phyloP scores from a whole-genome alignment of 305 asterid species.

The Ilex paraguariensis region DNA sequence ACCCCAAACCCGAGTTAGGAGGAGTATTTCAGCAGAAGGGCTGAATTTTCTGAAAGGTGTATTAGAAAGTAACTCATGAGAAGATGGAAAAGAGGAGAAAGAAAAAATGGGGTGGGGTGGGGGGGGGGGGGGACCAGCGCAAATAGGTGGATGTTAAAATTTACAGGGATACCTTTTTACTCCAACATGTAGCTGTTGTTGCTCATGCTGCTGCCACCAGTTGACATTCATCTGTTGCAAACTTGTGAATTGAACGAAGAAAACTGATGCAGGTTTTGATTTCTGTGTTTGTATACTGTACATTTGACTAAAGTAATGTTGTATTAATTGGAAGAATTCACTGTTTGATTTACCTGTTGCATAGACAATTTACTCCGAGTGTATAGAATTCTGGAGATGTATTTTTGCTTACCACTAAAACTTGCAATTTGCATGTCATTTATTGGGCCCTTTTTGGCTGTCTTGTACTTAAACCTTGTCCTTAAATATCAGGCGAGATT shows the following conservation, averaged over 20 bases:
- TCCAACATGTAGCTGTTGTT: too few relatives aligned
- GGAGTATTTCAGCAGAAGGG: constrained; percentile 87
- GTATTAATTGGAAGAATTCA: not conserved
- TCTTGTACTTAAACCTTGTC: too few relatives aligned
- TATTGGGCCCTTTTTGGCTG: too few relatives aligned
- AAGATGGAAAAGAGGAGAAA: not conserved
- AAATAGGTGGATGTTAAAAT: too few relatives aligned
- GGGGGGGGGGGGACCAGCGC: not conserved
- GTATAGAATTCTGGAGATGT: too few relatives aligned
- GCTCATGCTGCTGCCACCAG: not conserved
- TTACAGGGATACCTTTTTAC: too few relatives aligned
- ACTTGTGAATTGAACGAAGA: not conserved
- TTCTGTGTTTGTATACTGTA: not conserved
- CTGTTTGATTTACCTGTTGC: not conserved
- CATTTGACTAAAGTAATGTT: too few relatives aligned
- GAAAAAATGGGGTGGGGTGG: not conserved
- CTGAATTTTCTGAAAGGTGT: constrained; percentile 78
- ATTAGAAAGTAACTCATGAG: constrained; percentile 48
- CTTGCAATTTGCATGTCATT: too few relatives aligned
- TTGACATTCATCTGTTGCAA: not conserved
- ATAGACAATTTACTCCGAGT: not conserved
- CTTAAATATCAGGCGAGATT: too few relatives aligned
- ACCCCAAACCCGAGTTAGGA: constrained; percentile 44
- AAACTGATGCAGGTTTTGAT: not conserved
- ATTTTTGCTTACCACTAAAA: too few relatives aligned